Percentiles rank a stretch among this genome's conserved stretches.
Evolutionary conservation across 2,329 filamentous ascomycete genomes (phyloP).

Genomic region (Sclerotinia minor): DNA sequence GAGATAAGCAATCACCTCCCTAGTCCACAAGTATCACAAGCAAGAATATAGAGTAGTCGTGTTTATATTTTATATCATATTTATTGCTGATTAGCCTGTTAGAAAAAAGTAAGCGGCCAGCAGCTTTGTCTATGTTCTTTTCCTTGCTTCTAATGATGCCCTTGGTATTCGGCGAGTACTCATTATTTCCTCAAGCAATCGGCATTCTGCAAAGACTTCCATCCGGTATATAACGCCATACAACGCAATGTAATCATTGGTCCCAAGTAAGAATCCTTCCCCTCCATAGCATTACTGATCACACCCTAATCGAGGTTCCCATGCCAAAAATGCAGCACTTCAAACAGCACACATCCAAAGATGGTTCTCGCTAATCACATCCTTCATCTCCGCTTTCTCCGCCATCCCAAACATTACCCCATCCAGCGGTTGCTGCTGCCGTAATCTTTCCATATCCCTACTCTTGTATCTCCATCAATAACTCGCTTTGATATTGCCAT

Average conservation of each 20-base stretch:
- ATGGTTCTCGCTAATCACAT: neutral
- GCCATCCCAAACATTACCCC: neutral
- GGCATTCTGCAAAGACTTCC: neutral
- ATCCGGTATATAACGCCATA: slow-evolving; percentile 3
- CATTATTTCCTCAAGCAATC: neutral
- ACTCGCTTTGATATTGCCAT: slow-evolving; percentile 22
- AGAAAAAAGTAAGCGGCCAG: neutral
- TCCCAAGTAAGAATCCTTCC: neutral
- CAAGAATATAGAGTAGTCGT: neutral
- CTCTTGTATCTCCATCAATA: slow-evolving; percentile 21
- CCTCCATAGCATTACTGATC: no score
- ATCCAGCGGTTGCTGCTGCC: neutral
- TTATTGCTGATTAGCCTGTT: neutral
- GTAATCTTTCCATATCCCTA: neutral
- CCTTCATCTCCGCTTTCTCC: neutral
- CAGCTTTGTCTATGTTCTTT: neutral
- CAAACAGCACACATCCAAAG: slow-evolving; percentile 19
- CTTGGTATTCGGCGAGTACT: slow-evolving; percentile 1
- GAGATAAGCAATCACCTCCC: neutral
- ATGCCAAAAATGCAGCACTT: neutral
- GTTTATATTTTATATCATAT: neutral
- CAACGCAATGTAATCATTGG: neutral
- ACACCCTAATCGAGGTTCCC: neutral
- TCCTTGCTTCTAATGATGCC: neutral
- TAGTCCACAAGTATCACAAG: neutral